A percentile compares a stretch with the other conserved stretches of the same genome.
Conservation (phyloP, 768 basidiomycete species). For the Phylloporus sp. region DNA sequence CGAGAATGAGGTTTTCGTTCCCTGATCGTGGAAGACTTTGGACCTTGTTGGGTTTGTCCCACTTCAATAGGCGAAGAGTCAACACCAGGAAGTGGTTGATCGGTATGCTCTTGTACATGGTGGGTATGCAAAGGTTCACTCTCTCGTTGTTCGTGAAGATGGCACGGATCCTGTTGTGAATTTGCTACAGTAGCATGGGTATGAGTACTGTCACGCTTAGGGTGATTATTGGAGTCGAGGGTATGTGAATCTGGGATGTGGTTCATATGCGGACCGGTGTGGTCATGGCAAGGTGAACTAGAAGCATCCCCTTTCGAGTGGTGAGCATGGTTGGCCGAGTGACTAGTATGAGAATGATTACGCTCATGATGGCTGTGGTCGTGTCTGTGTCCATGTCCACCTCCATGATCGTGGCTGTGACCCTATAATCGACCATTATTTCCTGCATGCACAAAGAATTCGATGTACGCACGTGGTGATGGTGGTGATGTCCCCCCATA, state of each 20-base stretch:
- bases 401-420: constrained; percentile 15
- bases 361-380: constrained; percentile 19
- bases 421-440: constrained; percentile 11
- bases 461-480: constrained; percentile 52
- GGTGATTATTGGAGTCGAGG: constrained; percentile 9
- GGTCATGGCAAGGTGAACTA: constrained; percentile 16
- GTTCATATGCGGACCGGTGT: constrained; percentile 20
- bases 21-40: constrained; percentile 19
- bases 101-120: constrained; percentile 28
- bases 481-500: constrained; percentile 92
- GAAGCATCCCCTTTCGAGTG: constrained; percentile 14
- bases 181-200: constrained; percentile 9
- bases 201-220: constrained; percentile 10
- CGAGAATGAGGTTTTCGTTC: constrained; percentile 36
- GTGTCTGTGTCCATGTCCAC: constrained; percentile 10
- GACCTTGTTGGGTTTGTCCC: constrained; percentile 6
- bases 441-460: not conserved
- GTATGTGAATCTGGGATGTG: constrained; percentile 10
- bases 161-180: constrained; percentile 23
- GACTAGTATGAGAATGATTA: constrained; percentile 35
- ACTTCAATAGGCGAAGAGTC: constrained; percentile 9
- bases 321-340: constrained; percentile 30
- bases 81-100: constrained; percentile 16
- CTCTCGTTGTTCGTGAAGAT: constrained; percentile 22
- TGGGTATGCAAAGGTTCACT: constrained; percentile 23